phyloP scores from a whole-genome alignment of 2,329 filamentous ascomycete genomes.

The Aspergillus sp. region DNA sequence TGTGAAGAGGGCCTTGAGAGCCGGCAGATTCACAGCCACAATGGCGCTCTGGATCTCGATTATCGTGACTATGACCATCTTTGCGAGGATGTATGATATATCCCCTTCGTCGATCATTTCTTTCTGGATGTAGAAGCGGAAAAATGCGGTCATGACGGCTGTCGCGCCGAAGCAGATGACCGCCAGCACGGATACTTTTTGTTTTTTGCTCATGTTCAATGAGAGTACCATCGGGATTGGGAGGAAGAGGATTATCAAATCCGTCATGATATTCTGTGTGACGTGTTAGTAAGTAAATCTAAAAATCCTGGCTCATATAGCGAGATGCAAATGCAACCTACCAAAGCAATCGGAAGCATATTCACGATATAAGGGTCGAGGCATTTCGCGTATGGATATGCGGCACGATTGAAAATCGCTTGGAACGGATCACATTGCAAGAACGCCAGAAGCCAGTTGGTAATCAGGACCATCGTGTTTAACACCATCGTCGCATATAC shows the following conservation, averaged over 20 bases:
- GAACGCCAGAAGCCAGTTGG: background rate
- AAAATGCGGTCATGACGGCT: background rate
- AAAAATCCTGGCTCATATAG: background rate
- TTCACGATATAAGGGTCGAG: background rate
- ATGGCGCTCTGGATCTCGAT: background rate
- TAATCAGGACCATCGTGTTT: background rate
- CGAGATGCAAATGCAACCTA: background rate
- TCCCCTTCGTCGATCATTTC: background rate
- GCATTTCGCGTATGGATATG: background rate
- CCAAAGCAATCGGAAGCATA: background rate
- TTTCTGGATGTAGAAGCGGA: background rate
- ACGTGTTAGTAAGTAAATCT: background rate
- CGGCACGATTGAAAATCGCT: background rate
- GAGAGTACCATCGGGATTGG: background rate
- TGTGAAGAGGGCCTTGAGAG: background rate
- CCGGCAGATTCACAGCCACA: background rate
- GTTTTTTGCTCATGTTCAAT: background rate
- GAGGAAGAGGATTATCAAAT: background rate
- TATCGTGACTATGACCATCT: background rate
- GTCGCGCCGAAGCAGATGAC: background rate
- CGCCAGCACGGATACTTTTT: background rate
- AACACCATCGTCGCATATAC: background rate
- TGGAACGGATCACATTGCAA: background rate
- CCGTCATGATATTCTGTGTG: background rate
- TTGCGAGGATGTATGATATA: background rate